Percentiles rank a stretch among this genome's conserved stretches.
Conservation (phyloP, 164 flowering plant genomes). For the Stephania yunnanensis region DNA sequence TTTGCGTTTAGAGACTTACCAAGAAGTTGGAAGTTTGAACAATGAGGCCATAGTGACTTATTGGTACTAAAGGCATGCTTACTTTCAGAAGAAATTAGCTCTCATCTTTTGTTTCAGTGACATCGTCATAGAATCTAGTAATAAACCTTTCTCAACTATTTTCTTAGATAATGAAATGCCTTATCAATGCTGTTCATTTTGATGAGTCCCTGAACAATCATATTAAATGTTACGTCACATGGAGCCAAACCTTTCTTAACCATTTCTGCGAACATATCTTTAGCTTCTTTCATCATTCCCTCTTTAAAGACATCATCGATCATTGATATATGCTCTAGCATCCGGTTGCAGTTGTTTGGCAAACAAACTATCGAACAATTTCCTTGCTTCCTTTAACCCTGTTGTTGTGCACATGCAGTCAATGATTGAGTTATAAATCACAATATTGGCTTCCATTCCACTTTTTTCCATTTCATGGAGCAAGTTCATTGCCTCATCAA, state of each 20-base stretch:
- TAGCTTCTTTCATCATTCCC: constrained; percentile 18
- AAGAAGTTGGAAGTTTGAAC: too few species aligned
- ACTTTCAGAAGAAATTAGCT: too few species aligned
- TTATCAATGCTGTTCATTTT: not conserved
- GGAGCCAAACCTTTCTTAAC: constrained; percentile 19
- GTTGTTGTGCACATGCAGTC: constrained; percentile 17
- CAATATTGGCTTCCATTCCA: constrained; percentile 4
- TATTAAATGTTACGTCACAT: constrained; percentile 13
- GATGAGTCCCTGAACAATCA: constrained; percentile 11
- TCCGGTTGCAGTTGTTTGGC: constrained; percentile 14
- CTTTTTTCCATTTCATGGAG: constrained; percentile 6
- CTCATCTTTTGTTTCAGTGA: not conserved
- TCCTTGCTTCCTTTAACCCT: constrained; percentile 11
- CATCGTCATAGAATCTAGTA: not conserved
- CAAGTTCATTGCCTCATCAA: constrained; percentile 19
- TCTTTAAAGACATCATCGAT: constrained; percentile 15
- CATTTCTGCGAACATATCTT: constrained; percentile 19
- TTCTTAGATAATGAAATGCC: constrained; percentile 4
- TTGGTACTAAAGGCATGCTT: too few species aligned
- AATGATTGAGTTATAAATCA: constrained; percentile 13
- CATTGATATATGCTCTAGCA: constrained; percentile 14
- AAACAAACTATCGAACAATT: constrained; percentile 5
- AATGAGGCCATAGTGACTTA: too few species aligned
- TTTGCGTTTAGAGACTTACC: too few species aligned
- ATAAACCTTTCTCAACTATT: constrained; percentile 20